Base-by-base conservation (phyloP, 176 grass and related monocot species). In the Carex parvula region DNA sequence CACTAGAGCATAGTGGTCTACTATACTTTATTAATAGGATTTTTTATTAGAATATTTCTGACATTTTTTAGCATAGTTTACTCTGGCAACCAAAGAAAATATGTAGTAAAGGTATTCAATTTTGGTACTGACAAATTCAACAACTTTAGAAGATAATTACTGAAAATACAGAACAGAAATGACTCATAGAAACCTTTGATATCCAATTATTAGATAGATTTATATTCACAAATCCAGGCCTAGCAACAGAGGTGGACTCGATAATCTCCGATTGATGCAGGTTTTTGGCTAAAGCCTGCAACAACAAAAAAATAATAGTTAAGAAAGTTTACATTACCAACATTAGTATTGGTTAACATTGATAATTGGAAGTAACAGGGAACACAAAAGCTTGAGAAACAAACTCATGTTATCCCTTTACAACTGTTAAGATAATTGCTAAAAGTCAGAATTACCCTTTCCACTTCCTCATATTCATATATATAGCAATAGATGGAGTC, bases 151-250 rank as follows among this genome's bases (percentile, higher is more conserved):
- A 78, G 5, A 56, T 3, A 39, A 32, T 4, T 78, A 78, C 48
- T 57, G 24, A 52, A 17, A 56, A 78, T 57, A 18, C 3, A 32
- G 50, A 77, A 16, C 6, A 56, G 77, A 76, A 85, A 87, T 30
- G 33, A 84, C 5, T 79, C 8, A 52, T 67, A 3, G 78, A 85
- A 32, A 95, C 96, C 96, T 99, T 88, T 67, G 93, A 84, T 70
- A 99, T 87, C 93, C 96, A 99, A 81, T 48, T 81, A 65, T 90
- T 90, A 11, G 96, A 99, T 76, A 99, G 81, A 41, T 83, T 42
- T 71, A 99, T 95, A 87, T 99, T 99, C 54, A 99, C 96, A 88
- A 95, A 99, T 60, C 96, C 96, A 90, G 96, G 96, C 80, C 96
- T 91, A 70, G 96, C 96, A 44, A 95, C 90, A 84, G 93, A 94